phyloP scores from a whole-genome alignment of 1,139 yeast species.

The Protomyces lactucae-debilis region DNA sequence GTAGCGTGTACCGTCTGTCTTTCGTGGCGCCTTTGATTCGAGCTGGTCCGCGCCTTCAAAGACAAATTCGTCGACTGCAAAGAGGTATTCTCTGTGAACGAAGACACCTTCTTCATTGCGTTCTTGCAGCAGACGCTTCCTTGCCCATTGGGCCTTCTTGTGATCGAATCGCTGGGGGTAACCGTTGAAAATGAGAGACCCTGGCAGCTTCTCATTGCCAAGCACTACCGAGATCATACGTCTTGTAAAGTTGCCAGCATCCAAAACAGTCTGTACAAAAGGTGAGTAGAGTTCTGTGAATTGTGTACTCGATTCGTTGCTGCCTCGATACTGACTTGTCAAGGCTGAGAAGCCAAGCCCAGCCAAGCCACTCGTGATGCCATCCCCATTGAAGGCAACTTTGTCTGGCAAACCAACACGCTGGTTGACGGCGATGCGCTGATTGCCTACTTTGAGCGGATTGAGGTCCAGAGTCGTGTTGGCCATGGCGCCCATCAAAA shows the following conservation, averaged over 20 bases:
- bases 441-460: background rate
- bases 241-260: background rate
- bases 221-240: background rate
- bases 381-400: slow-evolving; percentile 8
- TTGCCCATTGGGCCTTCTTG: background rate
- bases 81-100: background rate
- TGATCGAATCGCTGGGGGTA: background rate
- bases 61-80: slow-evolving; percentile 4
- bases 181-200: background rate
- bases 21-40: background rate
- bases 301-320: background rate
- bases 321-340: background rate
- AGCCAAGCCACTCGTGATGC: slow-evolving; percentile 11
- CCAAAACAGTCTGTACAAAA: background rate
- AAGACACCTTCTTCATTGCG: background rate
- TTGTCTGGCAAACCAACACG: background rate
- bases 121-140: background rate
- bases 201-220: background rate
- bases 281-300: background rate
- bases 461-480: background rate
- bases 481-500: background rate
- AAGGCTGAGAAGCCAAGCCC: slow-evolving; percentile 2
- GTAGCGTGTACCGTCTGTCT: background rate
- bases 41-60: slow-evolving; percentile 4
- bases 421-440: background rate